A percentile compares a stretch with the other conserved stretches of the same genome.
These are phyloP conservation scores for baker's yeast (Saccharomyces cerevisiae) DNA, from an alignment of 805 yeast species.

Conservation along the genomic window DNA sequence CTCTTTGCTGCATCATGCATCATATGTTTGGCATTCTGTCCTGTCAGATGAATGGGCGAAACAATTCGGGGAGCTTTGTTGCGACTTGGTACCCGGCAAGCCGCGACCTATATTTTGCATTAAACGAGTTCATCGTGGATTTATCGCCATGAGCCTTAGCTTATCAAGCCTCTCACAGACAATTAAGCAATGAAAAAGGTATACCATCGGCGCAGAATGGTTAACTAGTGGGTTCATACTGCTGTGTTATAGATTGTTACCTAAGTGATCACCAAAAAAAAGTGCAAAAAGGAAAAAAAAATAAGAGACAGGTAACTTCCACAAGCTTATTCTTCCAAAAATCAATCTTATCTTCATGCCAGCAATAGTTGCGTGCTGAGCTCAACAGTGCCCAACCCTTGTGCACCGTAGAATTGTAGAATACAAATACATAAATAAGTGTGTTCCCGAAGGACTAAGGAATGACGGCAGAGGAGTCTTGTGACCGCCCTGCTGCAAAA, in stretches of 20 bases:
- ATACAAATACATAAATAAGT: too few relatives aligned
- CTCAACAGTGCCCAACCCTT: too few relatives aligned
- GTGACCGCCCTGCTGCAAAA: too few relatives aligned
- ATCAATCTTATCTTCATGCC: too few relatives aligned
- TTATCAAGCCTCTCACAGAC: not conserved
- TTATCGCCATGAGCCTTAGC: not conserved
- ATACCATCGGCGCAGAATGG: not conserved
- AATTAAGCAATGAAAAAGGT: not conserved
- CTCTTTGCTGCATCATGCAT: not conserved
- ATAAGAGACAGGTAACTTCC: not conserved
- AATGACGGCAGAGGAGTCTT: too few relatives aligned
- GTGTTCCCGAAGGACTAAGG: too few relatives aligned
- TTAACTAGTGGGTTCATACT: not conserved
- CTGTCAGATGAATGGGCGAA: not conserved
- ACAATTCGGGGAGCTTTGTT: not conserved
- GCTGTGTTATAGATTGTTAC: not conserved
- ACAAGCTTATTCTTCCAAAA: not conserved
- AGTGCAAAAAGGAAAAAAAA: not conserved
- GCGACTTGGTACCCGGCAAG: not conserved
- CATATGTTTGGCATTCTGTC: not conserved
- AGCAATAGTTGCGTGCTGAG: too few relatives aligned
- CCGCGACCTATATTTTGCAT: not conserved
- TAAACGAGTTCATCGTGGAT: not conserved
- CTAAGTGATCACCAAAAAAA: too few relatives aligned
- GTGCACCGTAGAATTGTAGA: too few relatives aligned